Base-by-base conservation (phyloP, 139 green algal species). In the Trebouxia sp. region DNA sequence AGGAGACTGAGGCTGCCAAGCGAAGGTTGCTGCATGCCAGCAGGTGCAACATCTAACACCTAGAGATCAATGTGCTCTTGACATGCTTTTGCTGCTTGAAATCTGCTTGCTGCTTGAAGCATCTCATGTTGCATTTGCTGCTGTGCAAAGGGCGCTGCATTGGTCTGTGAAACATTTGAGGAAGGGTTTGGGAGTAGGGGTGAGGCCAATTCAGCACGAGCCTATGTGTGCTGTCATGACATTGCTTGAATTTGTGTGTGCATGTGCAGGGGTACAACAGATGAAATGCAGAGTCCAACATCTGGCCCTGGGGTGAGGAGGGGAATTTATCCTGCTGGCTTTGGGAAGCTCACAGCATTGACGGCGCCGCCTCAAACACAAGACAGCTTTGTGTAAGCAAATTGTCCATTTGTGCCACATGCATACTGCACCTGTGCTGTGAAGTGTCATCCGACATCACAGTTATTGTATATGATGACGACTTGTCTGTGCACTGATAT, bases 1-100 rank as follows among this genome's bases (percentile, higher is more conserved):
- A 97, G 80, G 92, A 92, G 37, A 97, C 91, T 1, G 93, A 97
- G 83, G 72, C 55, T 1, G 89, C 90, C n/a, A 97, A 97, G 82
- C 81, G 81, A 67, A 24, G 51, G 12, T 77, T 97, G 66, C 88
- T 97, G 69, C 26, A 53, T 53, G 43, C 42, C 42, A 53, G 41
- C 69, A 77, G 69, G 69, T 77, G 50, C 20, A 22, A 28, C 50
- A 3, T 28, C 26, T 3, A 28, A n/a, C n/a, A n/a, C n/a, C n/a
- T n/a, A n/a, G n/a, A n/a, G n/a, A n/a, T n/a, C n/a, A n/a, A n/a
- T n/a, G n/a, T n/a, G n/a, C n/a, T n/a, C n/a, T n/a, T n/a, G n/a
- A n/a, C n/a, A 5, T 56, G 69, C 42, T 55, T 11, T 35, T 24
- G 28, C 26, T 50, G 41, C 43, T 51, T 24, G 9, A 37, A 8